A percentile compares a stretch with the other conserved stretches of the same genome.
Evolutionary conservation across 345 rosid species (phyloP).

Genomic region (Eucalyptus pauciflora): DNA sequence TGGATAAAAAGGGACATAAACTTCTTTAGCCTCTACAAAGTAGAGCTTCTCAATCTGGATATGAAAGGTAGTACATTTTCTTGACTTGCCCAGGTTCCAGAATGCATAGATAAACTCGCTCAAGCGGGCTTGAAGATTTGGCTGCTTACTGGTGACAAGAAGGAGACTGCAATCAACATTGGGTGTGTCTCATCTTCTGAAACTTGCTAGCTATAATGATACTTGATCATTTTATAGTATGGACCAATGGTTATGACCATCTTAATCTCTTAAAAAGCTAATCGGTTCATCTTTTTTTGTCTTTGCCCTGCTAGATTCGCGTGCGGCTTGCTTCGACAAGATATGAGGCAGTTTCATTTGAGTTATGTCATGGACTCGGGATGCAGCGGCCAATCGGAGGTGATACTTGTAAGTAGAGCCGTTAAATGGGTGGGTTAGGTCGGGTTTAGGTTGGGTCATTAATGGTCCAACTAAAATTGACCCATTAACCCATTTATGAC

Average conservation of each 20-base stretch:
- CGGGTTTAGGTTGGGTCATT: no score
- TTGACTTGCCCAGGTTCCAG: constrained; percentile 39
- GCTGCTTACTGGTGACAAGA: constrained; percentile 84
- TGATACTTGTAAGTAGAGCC: constrained; percentile 10
- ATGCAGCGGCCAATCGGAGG: constrained; percentile 1
- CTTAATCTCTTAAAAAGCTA: background rate
- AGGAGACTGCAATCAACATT: constrained; percentile 77
- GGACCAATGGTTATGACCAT: background rate
- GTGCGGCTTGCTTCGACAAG: constrained; percentile 73
- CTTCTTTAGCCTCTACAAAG: background rate
- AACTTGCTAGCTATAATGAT: background rate
- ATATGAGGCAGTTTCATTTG: constrained; percentile 44
- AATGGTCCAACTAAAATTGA: no score
- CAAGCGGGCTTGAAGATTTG: constrained; percentile 83
- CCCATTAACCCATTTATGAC: no score
- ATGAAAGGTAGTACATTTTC: background rate
- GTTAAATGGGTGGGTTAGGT: no score
- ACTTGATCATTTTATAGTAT: background rate
- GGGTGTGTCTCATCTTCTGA: constrained; percentile 29
- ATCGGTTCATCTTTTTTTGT: background rate
- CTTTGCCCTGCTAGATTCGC: constrained; percentile 39
- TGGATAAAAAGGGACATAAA: background rate
- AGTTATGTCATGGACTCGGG: constrained; percentile 16
- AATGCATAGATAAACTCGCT: constrained; percentile 85
- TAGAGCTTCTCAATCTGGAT: background rate